Evolutionary conservation across 495 filamentous ascomycete genomes (phyloP).

Genomic region (Xylaria flabelliformis): DNA sequence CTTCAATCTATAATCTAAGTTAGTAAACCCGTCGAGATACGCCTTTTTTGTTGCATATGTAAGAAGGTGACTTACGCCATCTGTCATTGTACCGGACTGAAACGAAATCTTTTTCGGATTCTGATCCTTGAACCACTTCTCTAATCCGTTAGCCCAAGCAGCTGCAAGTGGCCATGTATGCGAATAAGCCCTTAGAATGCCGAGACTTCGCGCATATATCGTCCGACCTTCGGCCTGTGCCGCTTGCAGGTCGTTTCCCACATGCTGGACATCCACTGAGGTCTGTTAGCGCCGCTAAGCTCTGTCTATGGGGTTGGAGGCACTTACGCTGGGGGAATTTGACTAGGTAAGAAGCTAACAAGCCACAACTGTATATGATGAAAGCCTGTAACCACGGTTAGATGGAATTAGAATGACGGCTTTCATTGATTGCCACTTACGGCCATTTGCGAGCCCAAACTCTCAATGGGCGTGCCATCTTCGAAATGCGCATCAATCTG

Average conservation of each 20-base stretch:
- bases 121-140: slow-evolving; percentile 48
- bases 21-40: neutral
- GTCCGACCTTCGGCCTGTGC: slow-evolving; percentile 43
- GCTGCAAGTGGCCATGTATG: slow-evolving; percentile 54
- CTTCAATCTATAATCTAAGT: slow-evolving; percentile 26
- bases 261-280: slow-evolving; percentile 45
- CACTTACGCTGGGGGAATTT: slow-evolving; percentile 53
- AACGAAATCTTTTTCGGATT: slow-evolving; percentile 41
- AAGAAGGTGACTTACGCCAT: slow-evolving; percentile 45
- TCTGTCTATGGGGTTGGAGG: neutral
- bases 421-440: slow-evolving; percentile 35
- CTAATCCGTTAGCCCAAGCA: slow-evolving; percentile 52
- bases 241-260: slow-evolving; percentile 36
- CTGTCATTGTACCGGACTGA: slow-evolving; percentile 53
- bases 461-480: slow-evolving; percentile 47
- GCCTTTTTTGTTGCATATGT: neutral
- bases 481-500: slow-evolving; percentile 55
- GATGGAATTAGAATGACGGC: neutral
- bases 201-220: slow-evolving; percentile 49
- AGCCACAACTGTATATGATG: slow-evolving; percentile 58
- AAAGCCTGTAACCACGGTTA: slow-evolving; percentile 42
- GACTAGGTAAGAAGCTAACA: slow-evolving; percentile 53
- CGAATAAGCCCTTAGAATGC: slow-evolving; percentile 49
- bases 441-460: slow-evolving; percentile 58
- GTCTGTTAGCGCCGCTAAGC: slow-evolving; percentile 15